These are phyloP conservation scores for Candida ipomoeae DNA, from an alignment of 805 yeast genomes.

Conservation along the genomic window DNA sequence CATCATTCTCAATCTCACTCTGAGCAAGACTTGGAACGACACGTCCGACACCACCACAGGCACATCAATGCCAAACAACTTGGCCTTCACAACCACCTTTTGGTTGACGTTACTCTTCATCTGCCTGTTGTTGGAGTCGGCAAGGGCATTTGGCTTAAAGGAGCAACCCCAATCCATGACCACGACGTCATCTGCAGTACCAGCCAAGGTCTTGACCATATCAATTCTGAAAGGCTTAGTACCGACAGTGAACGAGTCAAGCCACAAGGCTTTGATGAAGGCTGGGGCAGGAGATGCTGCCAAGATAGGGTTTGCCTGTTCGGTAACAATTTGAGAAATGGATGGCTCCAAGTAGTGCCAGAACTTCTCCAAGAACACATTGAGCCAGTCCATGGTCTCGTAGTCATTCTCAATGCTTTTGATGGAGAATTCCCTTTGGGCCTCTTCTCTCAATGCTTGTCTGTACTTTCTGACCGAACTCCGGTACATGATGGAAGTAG, in stretches of 20 bases:
- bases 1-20: conserved; percentile 88
- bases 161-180: conserved; percentile 98
- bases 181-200: conserved; percentile 87
- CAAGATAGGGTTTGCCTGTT: conserved; percentile 77
- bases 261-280: conserved; percentile 77
- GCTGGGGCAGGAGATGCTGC: conserved; percentile 78
- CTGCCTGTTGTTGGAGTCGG: conserved; percentile 83
- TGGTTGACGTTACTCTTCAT: conserved; percentile 81
- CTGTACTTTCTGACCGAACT: conserved; percentile 80
- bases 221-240: conserved; percentile 95
- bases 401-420: conserved; percentile 80
- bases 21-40: conserved; percentile 66
- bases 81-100: conserved; percentile 69
- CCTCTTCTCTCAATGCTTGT: conserved; percentile 65
- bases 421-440: conserved; percentile 82
- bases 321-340: conserved; percentile 77
- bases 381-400: conserved; percentile 95
- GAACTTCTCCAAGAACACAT: conserved; percentile 80
- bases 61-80: conserved; percentile 74
- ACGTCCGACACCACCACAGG: conserved; percentile 80
- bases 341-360: conserved; percentile 93
- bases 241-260: conserved; percentile 86
- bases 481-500: conserved; percentile 70
- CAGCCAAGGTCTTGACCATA: conserved; percentile 79
- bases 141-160: conserved; percentile 84